Evolutionary conservation across 2,329 filamentous ascomycete species (phyloP), one percentile per base, ranked within the genome.

Genomic region (Aspergillus sp.): DNA sequence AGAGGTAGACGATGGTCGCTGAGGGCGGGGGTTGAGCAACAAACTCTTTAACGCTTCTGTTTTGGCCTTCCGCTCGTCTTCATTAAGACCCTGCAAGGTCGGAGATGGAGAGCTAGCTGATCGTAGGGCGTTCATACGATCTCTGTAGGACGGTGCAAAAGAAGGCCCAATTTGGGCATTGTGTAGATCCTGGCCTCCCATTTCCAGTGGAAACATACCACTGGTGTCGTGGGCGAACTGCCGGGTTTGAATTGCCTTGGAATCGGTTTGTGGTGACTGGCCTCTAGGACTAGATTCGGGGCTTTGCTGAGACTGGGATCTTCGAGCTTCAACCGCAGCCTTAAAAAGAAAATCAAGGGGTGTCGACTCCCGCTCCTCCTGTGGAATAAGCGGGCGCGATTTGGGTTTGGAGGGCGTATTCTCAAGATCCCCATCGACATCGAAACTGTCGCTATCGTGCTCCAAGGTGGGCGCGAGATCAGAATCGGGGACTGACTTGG

Each of bases 331-430:
- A 50, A 89, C 85, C 66, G 96, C 90, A 34, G 91, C 92, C 60
- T 89, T 88, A 79, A 98, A 98, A 70, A 98, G 88, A 61, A 96
- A 83, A 67, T 98, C 93, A 4, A 98, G 80, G 1, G 93, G 92
- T 11, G 92, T 96, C 60, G 90, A 85, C 58, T 72, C 61, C 17
- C 64, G 64, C 20, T 86, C 77, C 56, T 80, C 72, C n/a, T 66
- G 63, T 57, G 68, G 56, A 61, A 64, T 45, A 69, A 64, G 68
- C 60, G 55, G 73, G 58, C 66, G 75, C 62, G 69, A 73, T 66
- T 66, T 79, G 65, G 68, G 76, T 41, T 82, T 81, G 2, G 76
- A 78, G 3, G 77, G 77, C 5, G 76, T 73, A 70, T 74, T 62
- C 70, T 80, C 64, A 60, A 64, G 37, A 40, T 69, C 70, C 8